Base-by-base conservation (phyloP, 768 basidiomycete species). In the Rhodosporidiobolus sp. region DNA sequence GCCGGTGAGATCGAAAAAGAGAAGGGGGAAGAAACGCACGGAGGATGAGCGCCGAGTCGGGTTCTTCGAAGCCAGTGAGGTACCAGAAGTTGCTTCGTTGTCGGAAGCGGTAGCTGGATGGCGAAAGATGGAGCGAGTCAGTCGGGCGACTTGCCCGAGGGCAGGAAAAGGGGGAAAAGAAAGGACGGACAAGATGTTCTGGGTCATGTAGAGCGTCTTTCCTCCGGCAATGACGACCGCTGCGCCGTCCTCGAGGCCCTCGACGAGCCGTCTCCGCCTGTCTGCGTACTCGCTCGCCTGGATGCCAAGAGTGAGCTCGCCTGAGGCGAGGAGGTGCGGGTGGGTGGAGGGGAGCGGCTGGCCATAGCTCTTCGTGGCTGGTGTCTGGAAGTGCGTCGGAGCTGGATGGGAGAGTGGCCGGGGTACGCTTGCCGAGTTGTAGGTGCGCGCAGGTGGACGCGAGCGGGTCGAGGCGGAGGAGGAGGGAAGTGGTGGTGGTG, bases 31-130 rank as follows among this genome's bases (percentile, higher is more conserved):
- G 26, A 9, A 58, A 67, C 84, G 49, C 61, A 91, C 92, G 88
- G 57, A 99, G 84, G 50, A 97, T 84, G 54, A 98, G 83, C 1
- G 91, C 94, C 26, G 95, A 87, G 67, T 95, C 90, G 1, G 94
- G 91, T 79, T 98, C 95, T 68, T 92, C 87, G 78, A 96, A 96
- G 19, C 96, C 96, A 0, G 96, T 96, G 22, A 99, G 84, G 80
- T 99, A 98, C 90, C 90, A 92, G 80, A 94, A 91, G 81, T 95
- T 89, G 49, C 91, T 92, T 0, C 87, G 87, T 81, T 95, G 95
- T 32, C 95, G 87, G 79, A 91, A 96, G 80, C 94, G 94, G 85
- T 97, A 96, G 81, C 94, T 98, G 79, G 46, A 61, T 1, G 45
- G 16, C 14, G 28, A 24, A 7, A 6, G 19, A 48, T 1, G 10